A percentile compares a stretch with the other conserved stretches of the same genome.
phyloP scores from a whole-genome alignment of 768 basidiomycete genomes.

The Candolleomyces efflorescens region DNA sequence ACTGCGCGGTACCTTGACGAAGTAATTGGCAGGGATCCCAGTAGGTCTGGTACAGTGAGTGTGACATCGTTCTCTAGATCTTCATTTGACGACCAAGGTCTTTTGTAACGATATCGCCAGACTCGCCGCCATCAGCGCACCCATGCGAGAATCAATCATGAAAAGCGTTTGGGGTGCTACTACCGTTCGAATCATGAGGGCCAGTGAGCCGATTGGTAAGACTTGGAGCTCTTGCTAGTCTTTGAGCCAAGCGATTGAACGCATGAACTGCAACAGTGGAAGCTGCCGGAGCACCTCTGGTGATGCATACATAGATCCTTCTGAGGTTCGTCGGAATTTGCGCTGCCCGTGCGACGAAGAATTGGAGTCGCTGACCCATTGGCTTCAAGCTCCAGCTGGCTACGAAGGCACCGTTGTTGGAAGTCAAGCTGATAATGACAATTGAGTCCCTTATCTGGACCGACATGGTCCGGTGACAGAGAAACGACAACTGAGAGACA shows the following conservation, averaged over 20 bases:
- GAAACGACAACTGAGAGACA: too few relatives aligned
- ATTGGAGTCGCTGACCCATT: constrained; percentile 40
- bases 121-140: constrained; percentile 23
- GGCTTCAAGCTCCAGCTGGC: not conserved
- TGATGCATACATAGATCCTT: constrained; percentile 38
- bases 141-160: constrained; percentile 21
- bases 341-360: constrained; percentile 29
- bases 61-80: constrained; percentile 30
- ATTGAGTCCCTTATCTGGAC: not conserved
- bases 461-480: too few relatives aligned
- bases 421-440: not conserved
- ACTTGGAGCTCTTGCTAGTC: constrained; percentile 28
- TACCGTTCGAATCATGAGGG: too few relatives aligned
- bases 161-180: too few relatives aligned
- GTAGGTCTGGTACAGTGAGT: constrained; percentile 30
- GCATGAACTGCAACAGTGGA: constrained; percentile 28
- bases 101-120: not conserved
- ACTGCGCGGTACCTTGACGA: too few relatives aligned
- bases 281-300: constrained; percentile 35
- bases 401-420: not conserved
- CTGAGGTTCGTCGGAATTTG: constrained; percentile 14
- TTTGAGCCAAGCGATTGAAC: constrained; percentile 28
- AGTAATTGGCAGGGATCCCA: constrained; percentile 17
- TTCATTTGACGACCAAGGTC: not conserved
- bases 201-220: constrained; percentile 15